A percentile compares a stretch with the other conserved stretches of the same genome.
Conservation (phyloP, 257 asterid genomes). For the Fraxinus cuspidata region DNA sequence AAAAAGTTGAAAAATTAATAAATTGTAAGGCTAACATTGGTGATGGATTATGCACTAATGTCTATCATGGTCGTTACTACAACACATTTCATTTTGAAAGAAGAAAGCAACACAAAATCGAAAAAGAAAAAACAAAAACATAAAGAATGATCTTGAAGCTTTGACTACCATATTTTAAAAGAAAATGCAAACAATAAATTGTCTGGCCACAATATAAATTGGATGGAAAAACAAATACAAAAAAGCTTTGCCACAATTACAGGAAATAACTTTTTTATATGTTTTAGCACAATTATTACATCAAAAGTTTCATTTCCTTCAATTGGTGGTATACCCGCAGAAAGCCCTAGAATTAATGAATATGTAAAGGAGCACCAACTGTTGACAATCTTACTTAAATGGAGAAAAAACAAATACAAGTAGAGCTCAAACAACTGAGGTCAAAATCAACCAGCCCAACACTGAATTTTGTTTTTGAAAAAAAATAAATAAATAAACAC, state of each 20-base stretch:
- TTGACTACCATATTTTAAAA: not conserved
- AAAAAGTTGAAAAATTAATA: conserved; percentile 14
- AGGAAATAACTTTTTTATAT: not conserved
- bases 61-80: conserved; percentile 9
- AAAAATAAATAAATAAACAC: not conserved
- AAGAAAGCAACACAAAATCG: not conserved
- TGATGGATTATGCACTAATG: conserved; percentile 11
- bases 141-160: conserved; percentile 17
- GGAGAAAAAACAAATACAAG: not conserved
- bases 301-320: conserved; percentile 7
- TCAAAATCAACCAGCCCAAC: not conserved
- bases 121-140: conserved; percentile 15
- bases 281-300: conserved; percentile 22
- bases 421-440: not conserved
- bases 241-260: conserved; percentile 1
- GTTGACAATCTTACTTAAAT: not conserved
- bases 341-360: not conserved
- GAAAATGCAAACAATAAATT: conserved; percentile 7
- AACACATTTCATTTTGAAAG: conserved; percentile 6
- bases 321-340: conserved; percentile 1
- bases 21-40: conserved; percentile 6
- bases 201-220: not conserved
- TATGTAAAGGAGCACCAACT: conserved; percentile 6
- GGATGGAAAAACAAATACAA: not conserved
- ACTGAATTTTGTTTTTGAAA: not conserved